Conservation (phyloP, 192 early-diverging fungal species). For the Coemansia sp. region DNA sequence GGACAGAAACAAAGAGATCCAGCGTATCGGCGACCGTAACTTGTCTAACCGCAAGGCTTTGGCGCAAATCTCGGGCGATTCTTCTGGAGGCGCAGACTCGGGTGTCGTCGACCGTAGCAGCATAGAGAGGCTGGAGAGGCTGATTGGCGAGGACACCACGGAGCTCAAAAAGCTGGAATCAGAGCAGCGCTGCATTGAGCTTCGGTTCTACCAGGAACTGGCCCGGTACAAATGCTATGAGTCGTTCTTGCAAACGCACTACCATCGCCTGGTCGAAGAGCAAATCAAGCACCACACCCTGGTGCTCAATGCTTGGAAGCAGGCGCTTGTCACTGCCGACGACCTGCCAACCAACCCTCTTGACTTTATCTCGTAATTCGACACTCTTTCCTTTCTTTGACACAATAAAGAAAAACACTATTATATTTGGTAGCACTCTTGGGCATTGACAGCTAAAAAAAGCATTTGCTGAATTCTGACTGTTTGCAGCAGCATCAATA, state of each 20-base stretch:
- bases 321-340: constrained; percentile 50
- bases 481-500: constrained; percentile 4
- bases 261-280: constrained; percentile 44
- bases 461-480: neutral
- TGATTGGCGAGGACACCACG: constrained; percentile 34
- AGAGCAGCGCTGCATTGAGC: constrained; percentile 49
- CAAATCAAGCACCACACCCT: constrained; percentile 57
- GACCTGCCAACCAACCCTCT: constrained; percentile 48
- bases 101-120: constrained; percentile 22
- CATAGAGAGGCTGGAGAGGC: constrained; percentile 44
- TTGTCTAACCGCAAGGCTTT: constrained; percentile 31
- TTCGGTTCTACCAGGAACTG: constrained; percentile 54
- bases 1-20: constrained; percentile 40
- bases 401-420: constrained; percentile 2
- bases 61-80: constrained; percentile 24
- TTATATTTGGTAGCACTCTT: neutral
- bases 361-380: constrained; percentile 41
- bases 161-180: constrained; percentile 44
- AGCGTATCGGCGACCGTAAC: constrained; percentile 44
- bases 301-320: constrained; percentile 53
- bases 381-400: neutral
- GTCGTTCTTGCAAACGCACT: constrained; percentile 47
- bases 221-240: constrained; percentile 54
- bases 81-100: constrained; percentile 4
- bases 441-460: neutral